Evolutionary conservation across 2,329 filamentous ascomycete species (phyloP).

Genomic region (Diaporthe humulicola): DNA sequence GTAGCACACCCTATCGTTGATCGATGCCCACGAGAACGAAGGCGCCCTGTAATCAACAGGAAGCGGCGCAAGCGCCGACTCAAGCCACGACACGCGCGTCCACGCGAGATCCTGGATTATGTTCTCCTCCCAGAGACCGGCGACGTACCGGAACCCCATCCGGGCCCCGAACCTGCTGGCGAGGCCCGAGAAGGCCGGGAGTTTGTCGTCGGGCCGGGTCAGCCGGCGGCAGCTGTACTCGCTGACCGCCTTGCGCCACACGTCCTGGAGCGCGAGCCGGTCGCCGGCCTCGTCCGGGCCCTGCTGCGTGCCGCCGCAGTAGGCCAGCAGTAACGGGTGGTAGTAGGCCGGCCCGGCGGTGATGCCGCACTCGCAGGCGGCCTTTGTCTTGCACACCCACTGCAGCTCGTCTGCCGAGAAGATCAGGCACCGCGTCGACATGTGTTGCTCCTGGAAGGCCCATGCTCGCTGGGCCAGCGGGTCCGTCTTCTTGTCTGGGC

Average conservation of each 20-base stretch:
- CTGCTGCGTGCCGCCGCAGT: background rate
- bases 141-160: background rate
- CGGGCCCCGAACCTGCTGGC: background rate
- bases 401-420: background rate
- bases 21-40: background rate
- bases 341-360: no score
- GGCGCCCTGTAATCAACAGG: background rate
- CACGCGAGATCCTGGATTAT: background rate
- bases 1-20: background rate
- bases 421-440: background rate
- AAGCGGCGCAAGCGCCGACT: background rate
- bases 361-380: background rate
- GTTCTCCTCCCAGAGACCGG: background rate
- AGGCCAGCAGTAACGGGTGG: background rate
- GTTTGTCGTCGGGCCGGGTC: background rate
- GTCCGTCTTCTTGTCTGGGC: rapidly evolving
- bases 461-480: background rate
- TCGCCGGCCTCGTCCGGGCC: background rate
- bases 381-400: background rate
- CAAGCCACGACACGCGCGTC: background rate
- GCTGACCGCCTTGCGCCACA: background rate
- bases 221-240: background rate
- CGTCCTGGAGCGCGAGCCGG: background rate
- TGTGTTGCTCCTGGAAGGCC: background rate
- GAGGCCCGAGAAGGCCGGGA: background rate